Conservation (phyloP, 2,329 filamentous ascomycete genomes). For the Fonsecaea pedrosoi region DNA sequence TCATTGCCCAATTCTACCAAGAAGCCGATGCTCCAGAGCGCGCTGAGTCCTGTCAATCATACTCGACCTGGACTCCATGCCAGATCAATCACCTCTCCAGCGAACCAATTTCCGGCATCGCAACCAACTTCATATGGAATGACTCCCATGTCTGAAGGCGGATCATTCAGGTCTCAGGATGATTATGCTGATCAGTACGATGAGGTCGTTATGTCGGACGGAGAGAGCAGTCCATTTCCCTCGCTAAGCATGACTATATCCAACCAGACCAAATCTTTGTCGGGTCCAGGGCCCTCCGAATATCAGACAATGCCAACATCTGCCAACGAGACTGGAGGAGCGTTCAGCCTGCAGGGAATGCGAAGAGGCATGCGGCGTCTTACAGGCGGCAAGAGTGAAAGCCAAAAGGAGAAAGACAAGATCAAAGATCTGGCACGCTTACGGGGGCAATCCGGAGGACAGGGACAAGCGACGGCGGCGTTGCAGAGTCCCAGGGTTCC, state of each 20-base stretch:
- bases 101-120: constrained; percentile 54
- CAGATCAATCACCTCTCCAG: constrained; percentile 83
- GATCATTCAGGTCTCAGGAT: constrained; percentile 30
- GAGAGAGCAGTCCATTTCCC: constrained; percentile 68
- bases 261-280: constrained; percentile 31
- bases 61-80: constrained; percentile 78
- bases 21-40: constrained; percentile 64
- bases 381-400: constrained; percentile 51
- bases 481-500: constrained; percentile 52
- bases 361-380: constrained; percentile 56
- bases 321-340: constrained; percentile 44
- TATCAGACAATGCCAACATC: constrained; percentile 42
- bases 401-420: constrained; percentile 55
- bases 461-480: constrained; percentile 31
- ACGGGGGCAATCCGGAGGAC: constrained; percentile 44
- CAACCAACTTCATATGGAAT: constrained; percentile 38
- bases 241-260: constrained; percentile 39
- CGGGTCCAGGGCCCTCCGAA: constrained; percentile 36
- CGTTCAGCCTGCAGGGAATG: constrained; percentile 55
- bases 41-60: constrained; percentile 85
- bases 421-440: constrained; percentile 53
- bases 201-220: constrained; percentile 80
- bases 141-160: constrained; percentile 25
- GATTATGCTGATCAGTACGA: constrained; percentile 63
- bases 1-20: constrained; percentile 62